Evolutionary conservation across 2,329 filamentous ascomycete species (phyloP).

Genomic region (Aspergillus piperis): DNA sequence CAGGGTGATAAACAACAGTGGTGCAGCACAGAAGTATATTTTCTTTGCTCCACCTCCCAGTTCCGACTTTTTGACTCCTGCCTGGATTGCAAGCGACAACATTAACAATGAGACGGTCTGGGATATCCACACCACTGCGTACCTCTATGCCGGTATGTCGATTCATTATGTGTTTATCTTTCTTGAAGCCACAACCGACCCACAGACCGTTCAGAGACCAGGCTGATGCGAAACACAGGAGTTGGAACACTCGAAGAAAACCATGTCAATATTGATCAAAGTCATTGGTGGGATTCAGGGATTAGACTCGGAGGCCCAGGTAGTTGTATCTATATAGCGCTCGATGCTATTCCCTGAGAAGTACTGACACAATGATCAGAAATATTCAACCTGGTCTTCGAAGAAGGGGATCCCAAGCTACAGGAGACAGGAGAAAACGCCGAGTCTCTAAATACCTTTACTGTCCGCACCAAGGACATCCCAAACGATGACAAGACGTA

Average conservation of each 20-base stretch:
- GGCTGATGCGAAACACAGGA: background rate
- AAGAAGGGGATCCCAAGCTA: fast-evolving
- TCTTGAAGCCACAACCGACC: background rate
- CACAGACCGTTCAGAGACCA: background rate
- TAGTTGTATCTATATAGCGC: background rate
- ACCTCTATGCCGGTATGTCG: background rate
- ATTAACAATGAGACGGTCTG: background rate
- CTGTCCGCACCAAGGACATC: background rate
- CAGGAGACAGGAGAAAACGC: background rate
- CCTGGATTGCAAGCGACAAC: background rate
- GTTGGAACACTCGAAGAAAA: background rate
- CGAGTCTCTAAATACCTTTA: background rate
- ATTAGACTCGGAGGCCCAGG: background rate
- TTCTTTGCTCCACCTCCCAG: background rate
- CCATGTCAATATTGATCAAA: background rate
- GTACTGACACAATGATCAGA: background rate
- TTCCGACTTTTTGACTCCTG: background rate
- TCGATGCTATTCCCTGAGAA: background rate
- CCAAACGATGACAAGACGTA: background rate
- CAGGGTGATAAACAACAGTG: background rate
- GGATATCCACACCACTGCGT: background rate
- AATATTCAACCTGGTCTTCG: background rate
- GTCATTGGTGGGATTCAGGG: background rate
- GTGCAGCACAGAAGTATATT: background rate
- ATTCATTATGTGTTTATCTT: background rate